These are phyloP conservation scores for Diaporthe longicolla DNA, from an alignment of 2,329 filamentous ascomycete species.

Conservation along the genomic window DNA sequence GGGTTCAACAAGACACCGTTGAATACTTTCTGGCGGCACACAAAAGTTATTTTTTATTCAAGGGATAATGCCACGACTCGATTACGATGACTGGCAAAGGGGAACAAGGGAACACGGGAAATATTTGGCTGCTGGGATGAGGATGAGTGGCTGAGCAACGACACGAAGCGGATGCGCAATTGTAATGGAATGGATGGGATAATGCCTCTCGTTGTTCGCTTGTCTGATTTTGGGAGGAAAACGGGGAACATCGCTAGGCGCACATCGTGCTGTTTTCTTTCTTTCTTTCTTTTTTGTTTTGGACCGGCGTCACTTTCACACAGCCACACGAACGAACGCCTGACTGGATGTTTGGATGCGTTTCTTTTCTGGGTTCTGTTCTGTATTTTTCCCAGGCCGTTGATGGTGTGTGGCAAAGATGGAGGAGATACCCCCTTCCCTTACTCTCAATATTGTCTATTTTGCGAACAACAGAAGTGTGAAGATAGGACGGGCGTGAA, in stretches of 20 bases:
- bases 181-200: constrained; percentile 38
- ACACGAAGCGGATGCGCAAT: constrained; percentile 14
- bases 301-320: neutral
- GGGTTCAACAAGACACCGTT: constrained; percentile 6
- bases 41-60: constrained; percentile 18
- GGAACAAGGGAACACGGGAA: constrained; percentile 23
- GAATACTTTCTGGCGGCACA: constrained; percentile 28
- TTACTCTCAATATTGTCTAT: constrained; percentile 31
- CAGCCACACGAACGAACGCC: neutral
- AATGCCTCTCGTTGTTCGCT: constrained; percentile 19
- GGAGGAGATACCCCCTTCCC: constrained; percentile 37
- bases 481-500: constrained; percentile 14
- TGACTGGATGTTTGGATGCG: neutral
- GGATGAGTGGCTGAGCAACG: constrained; percentile 1
- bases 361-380: neutral
- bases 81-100: constrained; percentile 23
- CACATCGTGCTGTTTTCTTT: constrained; percentile 33
- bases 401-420: constrained; percentile 32
- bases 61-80: constrained; percentile 6
- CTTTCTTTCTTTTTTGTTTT: too few relatives aligned
- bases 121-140: neutral
- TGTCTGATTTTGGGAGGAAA: neutral
- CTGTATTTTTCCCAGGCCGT: constrained; percentile 6
- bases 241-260: constrained; percentile 33
- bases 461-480: constrained; percentile 10